Base-by-base conservation (phyloP, 495 filamentous ascomycete species). In the Tuber borchii region DNA sequence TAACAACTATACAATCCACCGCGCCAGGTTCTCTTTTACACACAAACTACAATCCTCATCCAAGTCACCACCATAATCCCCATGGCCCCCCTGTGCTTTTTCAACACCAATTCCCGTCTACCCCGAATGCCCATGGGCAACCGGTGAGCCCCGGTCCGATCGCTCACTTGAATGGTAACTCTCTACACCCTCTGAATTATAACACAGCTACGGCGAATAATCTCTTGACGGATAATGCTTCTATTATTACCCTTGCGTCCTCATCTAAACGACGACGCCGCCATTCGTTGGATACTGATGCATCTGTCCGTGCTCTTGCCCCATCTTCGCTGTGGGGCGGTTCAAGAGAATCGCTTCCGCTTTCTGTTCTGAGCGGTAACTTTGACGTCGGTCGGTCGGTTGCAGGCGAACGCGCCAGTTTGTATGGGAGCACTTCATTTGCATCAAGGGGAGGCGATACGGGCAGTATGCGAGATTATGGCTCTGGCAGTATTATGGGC, bases 1-100 rank as follows among this genome's bases (percentile, higher is more conserved):
- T 99, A 71, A 99, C 95, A 0, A 99, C 95, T 0, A 95, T 98
- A 70, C 95, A 99, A 83, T 98, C 95, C 6, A 93, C 93, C 61
- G 87, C 87, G 65, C 87, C 90, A 19, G 83, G 90, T 71, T 86
- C 87, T 69, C 85, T 79, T 61, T 83, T 81, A 31, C 86, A 84
- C 76, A 79, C 83, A 37, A 83, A 83, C 79, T 85, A 76, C 81
- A 89, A 86, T 86, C 72, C 87, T 83, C 43, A 85, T 85, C 37
- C 85, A 85, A 74, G 84, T 74, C 79, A 87, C 83, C 78, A 87
- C 85, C 71, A 87, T 88, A 73, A 87, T 85, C 77, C 86, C 84
- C 74, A 85, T 84, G 72, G 73, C 44, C 86, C 88, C 74, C 83
- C 86, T 16, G 86, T 88, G 69, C 93, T 97, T 75, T 98, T 97